A percentile compares a stretch with the other conserved stretches of the same genome.
phyloP scores from a whole-genome alignment of 192 early-diverging fungal genomes.

The Linnemannia zychae region DNA sequence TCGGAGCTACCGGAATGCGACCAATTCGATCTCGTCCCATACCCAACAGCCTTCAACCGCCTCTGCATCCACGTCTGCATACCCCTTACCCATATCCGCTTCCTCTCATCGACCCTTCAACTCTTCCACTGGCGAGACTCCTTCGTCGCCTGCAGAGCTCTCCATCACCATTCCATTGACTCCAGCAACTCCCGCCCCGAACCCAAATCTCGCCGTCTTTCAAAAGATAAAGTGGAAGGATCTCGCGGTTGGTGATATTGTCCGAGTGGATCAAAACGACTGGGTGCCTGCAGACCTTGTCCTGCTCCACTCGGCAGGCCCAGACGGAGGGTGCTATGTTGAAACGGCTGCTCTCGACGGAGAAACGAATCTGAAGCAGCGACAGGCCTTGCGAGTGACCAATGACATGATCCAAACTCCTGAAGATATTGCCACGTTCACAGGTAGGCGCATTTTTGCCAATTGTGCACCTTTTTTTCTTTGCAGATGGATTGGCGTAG shows the following conservation, averaged over 20 bases:
- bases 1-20: constrained; percentile 64
- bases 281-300: constrained; percentile 88
- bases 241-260: constrained; percentile 83
- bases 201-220: constrained; percentile 57
- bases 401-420: constrained; percentile 61
- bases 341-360: constrained; percentile 92
- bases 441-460: constrained; percentile 52
- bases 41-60: constrained; percentile 47
- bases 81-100: constrained; percentile 61
- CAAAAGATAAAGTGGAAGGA: constrained; percentile 67
- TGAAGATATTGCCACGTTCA: constrained; percentile 63
- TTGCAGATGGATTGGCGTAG: neutral
- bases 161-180: constrained; percentile 54
- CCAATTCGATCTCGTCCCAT: constrained; percentile 58
- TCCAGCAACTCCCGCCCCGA: constrained; percentile 15
- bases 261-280: constrained; percentile 82
- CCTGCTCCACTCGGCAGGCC: constrained; percentile 75
- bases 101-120: constrained; percentile 61
- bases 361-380: constrained; percentile 91
- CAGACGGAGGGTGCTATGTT: constrained; percentile 85
- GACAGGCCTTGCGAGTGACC: constrained; percentile 76
- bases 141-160: constrained; percentile 21
- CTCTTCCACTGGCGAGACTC: constrained; percentile 26
- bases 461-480: neutral
- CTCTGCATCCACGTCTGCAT: constrained; percentile 55